A percentile compares a stretch with the other conserved stretches of the same genome.
Evolutionary conservation across 257 asterid species (phyloP).

Genomic region (Solanum ossicruentum): DNA sequence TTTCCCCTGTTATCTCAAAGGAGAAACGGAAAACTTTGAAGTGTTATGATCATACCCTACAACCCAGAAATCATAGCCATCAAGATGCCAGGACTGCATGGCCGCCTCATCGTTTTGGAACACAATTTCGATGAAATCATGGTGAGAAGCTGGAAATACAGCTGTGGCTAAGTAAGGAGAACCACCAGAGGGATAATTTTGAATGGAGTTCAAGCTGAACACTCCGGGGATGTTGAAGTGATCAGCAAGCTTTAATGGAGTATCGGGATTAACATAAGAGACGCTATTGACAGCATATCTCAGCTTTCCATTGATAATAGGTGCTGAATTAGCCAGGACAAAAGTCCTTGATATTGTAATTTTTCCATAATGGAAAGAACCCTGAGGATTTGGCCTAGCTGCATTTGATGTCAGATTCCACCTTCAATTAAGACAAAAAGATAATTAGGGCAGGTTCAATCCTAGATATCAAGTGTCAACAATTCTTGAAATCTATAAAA

Average conservation of each 20-base stretch:
- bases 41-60: conserved; percentile 44
- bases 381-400: conserved; percentile 99
- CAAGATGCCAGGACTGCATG: conserved; percentile 86
- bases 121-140: conserved; percentile 71
- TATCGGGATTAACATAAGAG: conserved; percentile 57
- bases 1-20: background rate
- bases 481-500: background rate
- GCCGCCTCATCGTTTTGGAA: conserved; percentile 58
- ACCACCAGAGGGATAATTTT: conserved; percentile 37
- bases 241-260: conserved; percentile 96
- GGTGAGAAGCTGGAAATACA: conserved; percentile 60
- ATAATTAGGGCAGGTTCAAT: background rate
- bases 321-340: conserved; percentile 66
- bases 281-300: conserved; percentile 73
- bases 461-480: background rate
- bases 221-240: conserved; percentile 79
- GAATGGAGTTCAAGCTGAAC: conserved; percentile 50
- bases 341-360: conserved; percentile 51
- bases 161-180: conserved; percentile 39
- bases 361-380: conserved; percentile 84
- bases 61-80: conserved; percentile 97
- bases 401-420: conserved; percentile 96
- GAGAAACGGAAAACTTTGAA: background rate
- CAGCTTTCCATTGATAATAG: conserved; percentile 60
- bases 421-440: conserved; percentile 25